These are phyloP conservation scores for Geosmithia morbida DNA, from an alignment of 2,329 filamentous ascomycete species.

Conservation along the genomic window DNA sequence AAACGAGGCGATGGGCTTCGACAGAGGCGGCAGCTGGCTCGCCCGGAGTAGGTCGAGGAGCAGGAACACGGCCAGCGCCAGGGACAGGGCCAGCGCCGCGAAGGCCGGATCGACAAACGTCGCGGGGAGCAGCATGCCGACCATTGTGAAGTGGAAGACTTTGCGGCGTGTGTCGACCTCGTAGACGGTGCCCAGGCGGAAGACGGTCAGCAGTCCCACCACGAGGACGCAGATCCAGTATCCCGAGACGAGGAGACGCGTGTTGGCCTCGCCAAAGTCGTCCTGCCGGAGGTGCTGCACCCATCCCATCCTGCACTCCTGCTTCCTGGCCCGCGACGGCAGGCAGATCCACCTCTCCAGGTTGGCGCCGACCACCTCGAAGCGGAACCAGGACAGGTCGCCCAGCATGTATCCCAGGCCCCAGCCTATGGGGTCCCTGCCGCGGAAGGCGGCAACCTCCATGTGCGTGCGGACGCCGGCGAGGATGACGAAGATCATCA, in stretches of 20 bases:
- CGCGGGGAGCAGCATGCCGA: slow-evolving; percentile 81
- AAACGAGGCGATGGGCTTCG: slow-evolving; percentile 72
- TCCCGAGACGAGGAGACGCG: slow-evolving; percentile 57
- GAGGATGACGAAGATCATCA: slow-evolving; percentile 52
- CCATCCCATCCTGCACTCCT: slow-evolving; percentile 37
- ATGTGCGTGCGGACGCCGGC: slow-evolving; percentile 60
- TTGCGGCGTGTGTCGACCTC: slow-evolving; percentile 95
- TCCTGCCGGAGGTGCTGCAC: slow-evolving; percentile 49
- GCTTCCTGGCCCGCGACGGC: slow-evolving; percentile 30
- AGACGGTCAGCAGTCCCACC: slow-evolving; percentile 59
- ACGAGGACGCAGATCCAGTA: slow-evolving; percentile 63
- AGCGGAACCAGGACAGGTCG: slow-evolving; percentile 57
- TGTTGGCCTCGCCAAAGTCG: slow-evolving; percentile 62
- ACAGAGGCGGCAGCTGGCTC: slow-evolving; percentile 80
- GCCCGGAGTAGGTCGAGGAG: slow-evolving; percentile 81
- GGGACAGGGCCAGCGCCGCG: slow-evolving; percentile 60
- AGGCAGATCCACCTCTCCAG: slow-evolving; percentile 65
- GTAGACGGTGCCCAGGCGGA: slow-evolving; percentile 58
- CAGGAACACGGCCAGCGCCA: slow-evolving; percentile 74
- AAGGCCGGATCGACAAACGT: slow-evolving; percentile 80
- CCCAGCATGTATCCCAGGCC: slow-evolving; percentile 81
- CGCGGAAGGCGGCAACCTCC: slow-evolving; percentile 47
- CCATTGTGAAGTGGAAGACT: slow-evolving; percentile 98
- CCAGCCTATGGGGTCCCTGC: slow-evolving; percentile 81
- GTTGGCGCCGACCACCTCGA: slow-evolving; percentile 52